Conservation (phyloP, 306 rosid genomes). For the Prunus mume region DNA sequence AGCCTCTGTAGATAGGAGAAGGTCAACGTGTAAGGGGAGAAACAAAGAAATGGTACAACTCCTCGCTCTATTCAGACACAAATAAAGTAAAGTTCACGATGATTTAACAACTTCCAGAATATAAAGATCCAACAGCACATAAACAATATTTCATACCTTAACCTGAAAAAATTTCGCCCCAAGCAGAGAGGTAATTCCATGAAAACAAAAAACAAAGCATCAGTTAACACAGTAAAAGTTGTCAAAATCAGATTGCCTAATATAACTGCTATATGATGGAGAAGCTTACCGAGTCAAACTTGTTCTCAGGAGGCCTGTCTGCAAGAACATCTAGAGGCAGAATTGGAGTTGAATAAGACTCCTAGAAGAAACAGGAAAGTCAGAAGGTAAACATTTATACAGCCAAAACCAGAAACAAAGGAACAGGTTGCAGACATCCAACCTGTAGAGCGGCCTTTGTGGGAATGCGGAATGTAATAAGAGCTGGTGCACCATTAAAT, state of each 20-base stretch:
- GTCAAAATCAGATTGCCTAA: conserved; percentile 22
- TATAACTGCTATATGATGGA: neutral
- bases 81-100: neutral
- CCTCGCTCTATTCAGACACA: neutral
- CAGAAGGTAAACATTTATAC: conserved; percentile 13
- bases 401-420: conserved; percentile 10
- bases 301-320: conserved; percentile 87
- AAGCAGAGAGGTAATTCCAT: conserved; percentile 32
- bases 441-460: conserved; percentile 92
- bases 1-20: conserved; percentile 55
- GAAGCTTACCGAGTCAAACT: conserved; percentile 73
- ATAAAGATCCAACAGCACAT: conserved; percentile 4
- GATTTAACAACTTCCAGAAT: conserved; percentile 8
- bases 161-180: conserved; percentile 51
- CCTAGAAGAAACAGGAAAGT: conserved; percentile 41
- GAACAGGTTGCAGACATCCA: neutral
- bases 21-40: neutral
- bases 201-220: conserved; percentile 33
- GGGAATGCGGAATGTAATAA: conserved; percentile 80
- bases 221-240: conserved; percentile 31
- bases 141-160: conserved; percentile 57
- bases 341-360: conserved; percentile 79
- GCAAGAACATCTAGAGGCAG: conserved; percentile 89
- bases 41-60: neutral
- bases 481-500: conserved; percentile 73